Evolutionary conservation across 805 yeast species (phyloP), one percentile per base, ranked within the genome.

Genomic region (Kluyveromyces starmeri): DNA sequence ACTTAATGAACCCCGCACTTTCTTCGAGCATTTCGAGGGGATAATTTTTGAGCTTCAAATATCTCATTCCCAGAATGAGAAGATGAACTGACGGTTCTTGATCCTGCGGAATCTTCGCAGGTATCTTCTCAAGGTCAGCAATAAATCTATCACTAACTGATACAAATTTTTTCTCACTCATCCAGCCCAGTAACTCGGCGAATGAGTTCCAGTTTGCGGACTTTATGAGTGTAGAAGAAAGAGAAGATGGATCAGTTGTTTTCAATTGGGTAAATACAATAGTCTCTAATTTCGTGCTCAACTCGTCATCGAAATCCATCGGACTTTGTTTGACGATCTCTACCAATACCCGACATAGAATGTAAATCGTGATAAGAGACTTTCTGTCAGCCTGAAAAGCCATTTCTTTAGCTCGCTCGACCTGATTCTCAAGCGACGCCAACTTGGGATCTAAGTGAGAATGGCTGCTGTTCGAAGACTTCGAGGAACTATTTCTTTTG

Each of bases 141-240:
- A 92, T 82, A 50, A 92, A 92, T 37, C 95, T 63, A 54, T 92
- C 98, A 50, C 94, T 83, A 1, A 92, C 97, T 37, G 86, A 78
- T 9, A 84, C 54, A 45, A 92, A 86, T 34, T 94, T 68, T 43
- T 76, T 77, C 28, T 74, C 81, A 0, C 95, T 83, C 94, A 94
- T 86, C 43, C 77, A 78, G 1, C 98, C 98, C 26, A 94, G 59
- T 5, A 92, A 64, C 41, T 82, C 83, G 0, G 97, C 94, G 56
- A 92, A 78, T 22, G 88, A 68, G 48, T 83, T 80, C 97, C 97
- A 92, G 54, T 92, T 92, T 0, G 96, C 85, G 6, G 92, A 78
- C 38, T 95, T 71, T 2, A 89, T 83, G 16, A 77, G 63, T 28
- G 84, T 78, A 2, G 78, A 69, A 5, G 83, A 70, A 4, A 79